Evolutionary conservation across 192 early-diverging fungal genomes (phyloP).

Genomic region (Cladochytrium replicatum): DNA sequence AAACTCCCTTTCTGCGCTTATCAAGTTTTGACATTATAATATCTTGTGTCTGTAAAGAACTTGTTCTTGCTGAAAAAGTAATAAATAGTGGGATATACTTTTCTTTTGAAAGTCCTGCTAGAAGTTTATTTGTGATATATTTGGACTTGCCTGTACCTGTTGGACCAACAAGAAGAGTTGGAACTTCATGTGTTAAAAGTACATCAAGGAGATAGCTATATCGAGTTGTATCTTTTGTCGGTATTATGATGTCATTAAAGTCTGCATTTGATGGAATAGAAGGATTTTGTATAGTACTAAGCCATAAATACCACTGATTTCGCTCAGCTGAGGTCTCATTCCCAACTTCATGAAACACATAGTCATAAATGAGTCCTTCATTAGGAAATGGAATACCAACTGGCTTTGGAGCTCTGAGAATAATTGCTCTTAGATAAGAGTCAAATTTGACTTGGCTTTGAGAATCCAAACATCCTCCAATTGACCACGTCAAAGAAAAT

Average conservation of each 20-base stretch:
- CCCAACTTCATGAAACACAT: conserved; percentile 17
- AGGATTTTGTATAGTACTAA: conserved; percentile 33
- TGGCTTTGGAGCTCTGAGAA: conserved; percentile 2
- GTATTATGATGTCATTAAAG: conserved; percentile 52
- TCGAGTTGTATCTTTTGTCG: conserved; percentile 52
- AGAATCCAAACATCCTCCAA: conserved; percentile 47
- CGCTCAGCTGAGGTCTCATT: conserved; percentile 14
- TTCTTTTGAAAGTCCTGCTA: conserved; percentile 37
- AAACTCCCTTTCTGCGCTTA: conserved; percentile 50
- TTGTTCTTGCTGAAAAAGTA: conserved; percentile 50
- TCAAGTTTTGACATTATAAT: conserved; percentile 53
- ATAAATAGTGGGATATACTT: conserved; percentile 49
- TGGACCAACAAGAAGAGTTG: conserved; percentile 45
- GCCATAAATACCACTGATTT: conserved; percentile 42
- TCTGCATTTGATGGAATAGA: conserved; percentile 37
- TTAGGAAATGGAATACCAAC: conserved; percentile 24
- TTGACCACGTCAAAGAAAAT: conserved; percentile 41
- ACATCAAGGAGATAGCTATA: conserved; percentile 52
- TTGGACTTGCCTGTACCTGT: conserved; percentile 58
- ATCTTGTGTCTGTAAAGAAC: conserved; percentile 47
- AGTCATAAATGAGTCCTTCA: conserved; percentile 43
- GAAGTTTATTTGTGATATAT: conserved; percentile 44
- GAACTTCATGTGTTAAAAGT: conserved; percentile 37
- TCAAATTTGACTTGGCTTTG: conserved; percentile 44
- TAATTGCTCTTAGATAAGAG: conserved; percentile 12